Evolutionary conservation across 2,329 filamentous ascomycete genomes (phyloP).

Genomic region (Monosporascus ibericus): DNA sequence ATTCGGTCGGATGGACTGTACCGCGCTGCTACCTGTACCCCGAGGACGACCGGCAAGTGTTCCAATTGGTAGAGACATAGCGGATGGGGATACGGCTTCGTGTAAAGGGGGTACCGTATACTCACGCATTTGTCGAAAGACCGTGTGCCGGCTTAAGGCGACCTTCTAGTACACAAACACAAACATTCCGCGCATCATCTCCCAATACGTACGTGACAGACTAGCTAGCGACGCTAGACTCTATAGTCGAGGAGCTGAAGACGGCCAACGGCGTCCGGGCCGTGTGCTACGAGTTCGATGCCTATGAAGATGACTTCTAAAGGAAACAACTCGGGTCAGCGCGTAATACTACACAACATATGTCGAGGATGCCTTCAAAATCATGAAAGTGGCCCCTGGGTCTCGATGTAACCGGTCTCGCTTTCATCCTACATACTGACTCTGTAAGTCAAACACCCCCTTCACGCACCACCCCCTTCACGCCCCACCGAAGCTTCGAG

Average conservation of each 20-base stretch:
- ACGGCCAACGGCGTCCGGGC: slow-evolving; percentile 56
- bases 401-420: slow-evolving; percentile 19
- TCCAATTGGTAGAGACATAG: slow-evolving; percentile 58
- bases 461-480: too few relatives aligned
- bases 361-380: slow-evolving; percentile 41
- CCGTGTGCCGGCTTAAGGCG: slow-evolving; percentile 52
- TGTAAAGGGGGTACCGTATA: too few relatives aligned
- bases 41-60: slow-evolving; percentile 44
- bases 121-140: slow-evolving; percentile 14
- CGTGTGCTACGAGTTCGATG: slow-evolving; percentile 26
- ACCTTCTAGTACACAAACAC: slow-evolving; percentile 62
- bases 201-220: slow-evolving; percentile 53
- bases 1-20: slow-evolving; percentile 17
- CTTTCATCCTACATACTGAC: background rate
- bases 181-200: slow-evolving; percentile 38
- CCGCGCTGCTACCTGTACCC: slow-evolving; percentile 37
- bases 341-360: slow-evolving; percentile 29
- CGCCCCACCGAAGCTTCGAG: too few relatives aligned
- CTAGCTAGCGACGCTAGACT: slow-evolving; percentile 47
- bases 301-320: slow-evolving; percentile 27
- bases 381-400: slow-evolving; percentile 22
- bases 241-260: slow-evolving; percentile 52
- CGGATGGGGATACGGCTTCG: too few relatives aligned
- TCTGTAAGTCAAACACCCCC: too few relatives aligned
- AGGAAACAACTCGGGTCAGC: slow-evolving; percentile 6